phyloP scores from a whole-genome alignment of 768 basidiomycete species.

The Gloeophyllum trabeum region DNA sequence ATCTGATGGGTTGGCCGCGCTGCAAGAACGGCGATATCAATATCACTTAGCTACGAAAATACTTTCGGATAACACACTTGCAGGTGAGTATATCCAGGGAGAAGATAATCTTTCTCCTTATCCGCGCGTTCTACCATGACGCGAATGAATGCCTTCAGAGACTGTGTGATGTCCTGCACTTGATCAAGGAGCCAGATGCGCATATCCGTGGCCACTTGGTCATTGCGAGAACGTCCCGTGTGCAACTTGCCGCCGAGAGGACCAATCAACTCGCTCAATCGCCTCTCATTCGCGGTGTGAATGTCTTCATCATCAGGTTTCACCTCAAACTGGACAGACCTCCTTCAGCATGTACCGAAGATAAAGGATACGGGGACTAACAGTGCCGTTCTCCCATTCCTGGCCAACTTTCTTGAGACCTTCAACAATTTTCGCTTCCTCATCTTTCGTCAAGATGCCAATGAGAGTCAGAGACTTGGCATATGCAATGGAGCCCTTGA shows the following conservation, averaged over 20 bases:
- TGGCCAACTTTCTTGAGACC: constrained; percentile 67
- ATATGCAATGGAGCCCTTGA: constrained; percentile 92
- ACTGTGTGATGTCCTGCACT: constrained; percentile 50
- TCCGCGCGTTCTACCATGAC: constrained; percentile 92
- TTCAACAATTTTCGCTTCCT: constrained; percentile 58
- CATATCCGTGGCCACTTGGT: constrained; percentile 98
- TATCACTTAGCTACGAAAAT: not conserved
- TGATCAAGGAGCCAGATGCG: constrained; percentile 89
- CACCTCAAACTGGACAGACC: constrained; percentile 47
- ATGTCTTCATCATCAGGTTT: constrained; percentile 95
- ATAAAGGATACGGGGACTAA: constrained; percentile 22
- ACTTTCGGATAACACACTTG: constrained; percentile 45
- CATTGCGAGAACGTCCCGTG: constrained; percentile 94
- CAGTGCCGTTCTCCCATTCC: constrained; percentile 79
- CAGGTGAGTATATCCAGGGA: constrained; percentile 97
- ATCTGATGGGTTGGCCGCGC: constrained; percentile 97
- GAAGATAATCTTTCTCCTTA: constrained; percentile 79
- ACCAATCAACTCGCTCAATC: constrained; percentile 88
- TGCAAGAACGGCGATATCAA: constrained; percentile 18
- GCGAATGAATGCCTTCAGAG: constrained; percentile 67
- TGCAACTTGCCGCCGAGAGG: constrained; percentile 91
- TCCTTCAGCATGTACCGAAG: not conserved
- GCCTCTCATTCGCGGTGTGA: constrained; percentile 95
- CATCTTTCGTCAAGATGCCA: constrained; percentile 71
- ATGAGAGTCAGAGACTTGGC: constrained; percentile 75